These are phyloP conservation scores for Verticillium isaacii DNA, from an alignment of 2,329 filamentous ascomycete species.

Conservation along the genomic window DNA sequence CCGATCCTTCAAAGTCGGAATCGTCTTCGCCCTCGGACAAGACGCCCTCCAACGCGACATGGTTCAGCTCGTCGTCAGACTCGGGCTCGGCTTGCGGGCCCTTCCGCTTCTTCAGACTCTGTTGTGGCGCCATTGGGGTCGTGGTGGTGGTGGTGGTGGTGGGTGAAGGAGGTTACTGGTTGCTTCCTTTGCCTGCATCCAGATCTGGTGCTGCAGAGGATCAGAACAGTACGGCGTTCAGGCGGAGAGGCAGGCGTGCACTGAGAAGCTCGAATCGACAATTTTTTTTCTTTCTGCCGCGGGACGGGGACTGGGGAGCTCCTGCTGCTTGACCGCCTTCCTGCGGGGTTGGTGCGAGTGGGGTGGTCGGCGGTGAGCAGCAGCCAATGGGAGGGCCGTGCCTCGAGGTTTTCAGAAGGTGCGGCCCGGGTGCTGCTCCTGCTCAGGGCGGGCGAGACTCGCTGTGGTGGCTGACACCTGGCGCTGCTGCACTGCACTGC, in stretches of 20 bases:
- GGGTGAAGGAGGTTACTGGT: background rate
- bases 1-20: slow-evolving; percentile 42
- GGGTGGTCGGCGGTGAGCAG: background rate
- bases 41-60: slow-evolving; percentile 50
- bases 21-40: slow-evolving; percentile 54
- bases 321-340: background rate
- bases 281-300: slow-evolving; percentile 15
- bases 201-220: background rate
- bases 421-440: too few relatives aligned
- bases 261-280: slow-evolving; percentile 8
- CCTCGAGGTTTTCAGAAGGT: background rate
- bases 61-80: slow-evolving; percentile 57
- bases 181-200: background rate
- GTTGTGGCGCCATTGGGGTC: slow-evolving; percentile 32
- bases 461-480: background rate
- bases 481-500: too few relatives aligned
- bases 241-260: background rate
- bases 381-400: background rate
- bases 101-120: slow-evolving; percentile 59
- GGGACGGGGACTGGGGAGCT: background rate
- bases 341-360: background rate
- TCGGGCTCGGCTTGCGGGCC: slow-evolving; percentile 50
- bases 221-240: background rate
- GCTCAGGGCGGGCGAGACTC: background rate
- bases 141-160: slow-evolving; percentile 5